These are phyloP conservation scores for Iberis pinnata DNA, from an alignment of 345 rosid species.

Conservation along the genomic window DNA sequence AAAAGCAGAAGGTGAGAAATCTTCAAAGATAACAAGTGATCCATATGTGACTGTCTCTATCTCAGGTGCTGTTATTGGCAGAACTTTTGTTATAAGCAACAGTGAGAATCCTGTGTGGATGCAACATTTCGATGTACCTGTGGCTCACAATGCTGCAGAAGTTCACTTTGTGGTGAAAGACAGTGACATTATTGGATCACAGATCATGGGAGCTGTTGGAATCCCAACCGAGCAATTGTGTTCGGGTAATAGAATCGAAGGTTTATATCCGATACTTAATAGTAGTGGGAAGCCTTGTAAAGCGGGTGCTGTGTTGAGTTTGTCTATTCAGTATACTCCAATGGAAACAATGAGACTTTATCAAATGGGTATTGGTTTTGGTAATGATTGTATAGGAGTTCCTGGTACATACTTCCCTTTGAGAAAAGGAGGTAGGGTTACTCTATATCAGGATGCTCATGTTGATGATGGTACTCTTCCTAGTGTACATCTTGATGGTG, in stretches of 20 bases:
- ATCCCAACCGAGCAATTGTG: conserved; percentile 54
- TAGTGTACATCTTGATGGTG: conserved; percentile 46
- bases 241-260: conserved; percentile 50
- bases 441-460: conserved; percentile 92
- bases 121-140: conserved; percentile 77
- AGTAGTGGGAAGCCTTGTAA: conserved; percentile 64
- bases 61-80: conserved; percentile 64
- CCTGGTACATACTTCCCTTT: conserved; percentile 84
- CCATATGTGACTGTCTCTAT: conserved; percentile 75
- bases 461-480: conserved; percentile 57
- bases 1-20: conserved; percentile 47
- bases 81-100: conserved; percentile 73
- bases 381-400: conserved; percentile 53
- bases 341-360: conserved; percentile 42
- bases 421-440: conserved; percentile 70
- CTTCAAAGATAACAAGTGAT: conserved; percentile 70
- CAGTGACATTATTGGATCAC: conserved; percentile 71
- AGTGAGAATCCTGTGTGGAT: conserved; percentile 76
- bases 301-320: conserved; percentile 54
- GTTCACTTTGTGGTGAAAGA: conserved; percentile 81
- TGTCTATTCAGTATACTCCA: conserved; percentile 65
- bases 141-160: conserved; percentile 72
- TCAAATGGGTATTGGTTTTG: conserved; percentile 50
- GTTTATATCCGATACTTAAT: conserved; percentile 54
- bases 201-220: conserved; percentile 72